Evolutionary conservation across 331 rosid species (phyloP).

Genomic region (Malus hybrid): DNA sequence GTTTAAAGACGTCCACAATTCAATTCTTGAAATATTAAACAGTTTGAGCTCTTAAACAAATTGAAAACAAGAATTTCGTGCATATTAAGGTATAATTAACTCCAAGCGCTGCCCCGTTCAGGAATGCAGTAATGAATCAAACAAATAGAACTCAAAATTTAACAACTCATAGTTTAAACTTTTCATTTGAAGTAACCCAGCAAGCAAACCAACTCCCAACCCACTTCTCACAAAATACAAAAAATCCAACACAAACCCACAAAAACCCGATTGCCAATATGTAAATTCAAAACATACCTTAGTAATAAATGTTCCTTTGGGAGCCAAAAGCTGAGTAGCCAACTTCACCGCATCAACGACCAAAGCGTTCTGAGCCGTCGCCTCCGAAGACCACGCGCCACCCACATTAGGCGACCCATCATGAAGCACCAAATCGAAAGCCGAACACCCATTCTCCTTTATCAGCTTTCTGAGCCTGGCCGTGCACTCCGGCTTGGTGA

Average conservation of each 20-base stretch:
- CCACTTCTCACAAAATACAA: background rate
- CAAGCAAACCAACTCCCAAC: background rate
- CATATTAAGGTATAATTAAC: background rate
- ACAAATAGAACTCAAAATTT: background rate
- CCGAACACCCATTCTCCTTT: constrained; percentile 35
- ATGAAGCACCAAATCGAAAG: constrained; percentile 68
- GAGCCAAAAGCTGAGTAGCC: constrained; percentile 77
- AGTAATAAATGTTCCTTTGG: constrained; percentile 73
- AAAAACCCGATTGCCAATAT: background rate
- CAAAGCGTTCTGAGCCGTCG: constrained; percentile 75
- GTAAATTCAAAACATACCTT: constrained; percentile 32
- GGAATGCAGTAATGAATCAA: background rate
- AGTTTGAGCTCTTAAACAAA: background rate
- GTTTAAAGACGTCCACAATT: background rate
- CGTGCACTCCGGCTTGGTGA: constrained; percentile 65
- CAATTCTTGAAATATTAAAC: background rate
- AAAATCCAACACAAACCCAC: background rate
- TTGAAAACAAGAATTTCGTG: background rate
- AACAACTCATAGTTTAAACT: background rate
- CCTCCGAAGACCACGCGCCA: constrained; percentile 96
- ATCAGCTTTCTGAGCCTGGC: constrained; percentile 54
- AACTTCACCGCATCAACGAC: constrained; percentile 74
- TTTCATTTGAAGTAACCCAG: background rate
- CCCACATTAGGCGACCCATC: constrained; percentile 93
- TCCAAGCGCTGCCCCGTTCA: background rate